phyloP scores from a whole-genome alignment of 176 grass and related monocot species.

The Musa troglodytarum region DNA sequence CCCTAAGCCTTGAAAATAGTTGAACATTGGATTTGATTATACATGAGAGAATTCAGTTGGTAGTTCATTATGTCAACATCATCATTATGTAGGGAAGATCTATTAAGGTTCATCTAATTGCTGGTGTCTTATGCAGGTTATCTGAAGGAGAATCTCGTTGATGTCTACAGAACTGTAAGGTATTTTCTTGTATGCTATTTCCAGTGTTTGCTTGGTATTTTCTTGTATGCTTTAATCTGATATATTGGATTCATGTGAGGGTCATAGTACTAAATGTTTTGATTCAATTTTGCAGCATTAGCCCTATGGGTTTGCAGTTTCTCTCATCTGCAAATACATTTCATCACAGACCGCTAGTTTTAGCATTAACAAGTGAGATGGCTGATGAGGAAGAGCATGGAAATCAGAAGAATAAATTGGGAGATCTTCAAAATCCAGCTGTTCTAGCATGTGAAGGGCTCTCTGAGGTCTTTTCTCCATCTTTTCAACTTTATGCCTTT shows the following conservation, averaged over 20 bases:
- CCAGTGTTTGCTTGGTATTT: not conserved
- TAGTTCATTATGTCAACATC: not conserved
- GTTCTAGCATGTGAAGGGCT: conserved; percentile 43
- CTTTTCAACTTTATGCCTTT: not conserved
- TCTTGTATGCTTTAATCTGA: not conserved
- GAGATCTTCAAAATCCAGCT: conserved; percentile 35
- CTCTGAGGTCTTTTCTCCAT: conserved; percentile 40
- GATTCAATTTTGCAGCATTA: conserved; percentile 45
- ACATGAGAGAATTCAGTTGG: too few species aligned
- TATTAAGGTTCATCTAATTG: conserved; percentile 14
- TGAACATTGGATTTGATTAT: too few species aligned
- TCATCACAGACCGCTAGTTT: conserved; percentile 54
- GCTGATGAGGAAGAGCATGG: conserved; percentile 59
- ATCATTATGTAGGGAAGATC: conserved; percentile 1
- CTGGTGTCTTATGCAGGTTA: conserved; percentile 42
- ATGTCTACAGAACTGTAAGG: conserved; percentile 66
- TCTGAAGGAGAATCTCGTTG: conserved; percentile 55
- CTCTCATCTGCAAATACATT: conserved; percentile 40
- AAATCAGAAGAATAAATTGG: conserved; percentile 46
- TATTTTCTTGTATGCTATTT: conserved; percentile 14
- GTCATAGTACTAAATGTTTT: not conserved
- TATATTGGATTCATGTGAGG: too few species aligned
- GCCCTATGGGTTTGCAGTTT: conserved; percentile 60
- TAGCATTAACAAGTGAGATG: conserved; percentile 76
- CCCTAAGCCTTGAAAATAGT: not conserved